Evolutionary conservation across 257 asterid species (phyloP).

Genomic region (Scutellaria galericulata): DNA sequence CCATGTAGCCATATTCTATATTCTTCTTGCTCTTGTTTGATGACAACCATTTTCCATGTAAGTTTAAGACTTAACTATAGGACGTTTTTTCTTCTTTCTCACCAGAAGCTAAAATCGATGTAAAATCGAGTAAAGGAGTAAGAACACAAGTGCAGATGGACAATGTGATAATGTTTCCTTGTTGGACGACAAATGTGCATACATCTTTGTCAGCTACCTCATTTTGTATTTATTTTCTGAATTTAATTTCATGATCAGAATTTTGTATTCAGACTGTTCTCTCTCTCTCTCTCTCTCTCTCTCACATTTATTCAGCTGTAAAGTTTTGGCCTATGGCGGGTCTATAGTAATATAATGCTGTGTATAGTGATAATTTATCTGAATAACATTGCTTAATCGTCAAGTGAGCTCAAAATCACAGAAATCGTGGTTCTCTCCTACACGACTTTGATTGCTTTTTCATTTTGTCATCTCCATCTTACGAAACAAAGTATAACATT

Average conservation of each 20-base stretch:
- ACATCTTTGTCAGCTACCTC: neutral
- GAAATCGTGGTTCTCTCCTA: no score
- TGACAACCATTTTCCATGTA: neutral
- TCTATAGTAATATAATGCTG: constrained; percentile 11
- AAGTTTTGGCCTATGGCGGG: neutral
- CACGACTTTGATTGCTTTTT: no score
- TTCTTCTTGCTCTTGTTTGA: constrained; percentile 9
- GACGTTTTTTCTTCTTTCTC: neutral
- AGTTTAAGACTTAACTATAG: neutral
- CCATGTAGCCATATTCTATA: neutral
- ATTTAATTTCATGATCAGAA: constrained; percentile 15
- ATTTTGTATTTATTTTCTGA: constrained; percentile 19
- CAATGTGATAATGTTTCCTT: constrained; percentile 21
- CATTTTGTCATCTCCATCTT: no score
- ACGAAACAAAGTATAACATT: no score
- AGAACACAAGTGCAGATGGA: constrained; percentile 31
- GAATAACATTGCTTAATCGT: neutral
- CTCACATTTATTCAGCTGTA: neutral
- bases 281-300: neutral
- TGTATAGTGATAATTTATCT: neutral
- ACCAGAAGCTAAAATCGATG: constrained; percentile 31
- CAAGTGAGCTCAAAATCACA: neutral
- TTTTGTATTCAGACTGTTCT: constrained; percentile 6
- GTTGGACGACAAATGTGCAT: constrained; percentile 5
- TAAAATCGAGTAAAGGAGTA: constrained; percentile 1